phyloP scores from a whole-genome alignment of 2,329 filamentous ascomycete genomes.

The Cucurbitaria berberidis region DNA sequence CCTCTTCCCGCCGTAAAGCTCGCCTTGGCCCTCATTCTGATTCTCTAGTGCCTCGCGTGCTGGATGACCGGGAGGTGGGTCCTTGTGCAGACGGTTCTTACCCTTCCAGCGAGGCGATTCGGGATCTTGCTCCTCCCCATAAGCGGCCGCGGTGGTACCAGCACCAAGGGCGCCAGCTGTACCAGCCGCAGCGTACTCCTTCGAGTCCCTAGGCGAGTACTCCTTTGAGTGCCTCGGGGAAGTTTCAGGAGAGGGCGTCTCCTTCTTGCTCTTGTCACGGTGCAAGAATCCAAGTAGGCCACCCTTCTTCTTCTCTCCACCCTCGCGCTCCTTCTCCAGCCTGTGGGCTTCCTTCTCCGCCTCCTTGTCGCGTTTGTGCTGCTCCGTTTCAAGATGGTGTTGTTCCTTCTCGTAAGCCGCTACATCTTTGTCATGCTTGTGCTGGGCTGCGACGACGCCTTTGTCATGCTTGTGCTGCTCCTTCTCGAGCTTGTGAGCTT shows the following conservation, averaged over 20 bases:
- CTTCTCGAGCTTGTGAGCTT: slow-evolving; percentile 28
- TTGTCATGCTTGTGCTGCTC: slow-evolving; percentile 19
- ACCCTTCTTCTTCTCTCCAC: slow-evolving; percentile 47
- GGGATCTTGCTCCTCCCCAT: slow-evolving; percentile 26
- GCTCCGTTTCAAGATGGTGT: slow-evolving; percentile 12
- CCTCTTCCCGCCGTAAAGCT: slow-evolving; percentile 21
- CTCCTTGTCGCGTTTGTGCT: slow-evolving; percentile 9
- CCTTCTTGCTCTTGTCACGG: slow-evolving; percentile 50
- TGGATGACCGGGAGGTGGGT: slow-evolving; percentile 47
- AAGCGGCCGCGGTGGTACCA: slow-evolving; percentile 22
- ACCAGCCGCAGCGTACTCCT: slow-evolving; percentile 28
- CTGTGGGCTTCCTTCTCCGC: slow-evolving; percentile 11
- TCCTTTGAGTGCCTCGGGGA: background rate
- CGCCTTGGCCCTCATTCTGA: slow-evolving; percentile 9
- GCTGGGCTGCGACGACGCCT: slow-evolving; percentile 10
- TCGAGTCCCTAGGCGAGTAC: slow-evolving; percentile 28
- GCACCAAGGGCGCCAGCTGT: slow-evolving; percentile 28
- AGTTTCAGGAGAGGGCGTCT: slow-evolving; percentile 22
- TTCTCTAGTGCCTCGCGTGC: slow-evolving; percentile 37
- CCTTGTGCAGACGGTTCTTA: slow-evolving; percentile 50
- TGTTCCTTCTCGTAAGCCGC: slow-evolving; percentile 34
- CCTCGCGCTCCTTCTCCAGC: slow-evolving; percentile 23
- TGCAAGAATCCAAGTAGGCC: slow-evolving; percentile 50
- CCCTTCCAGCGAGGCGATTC: slow-evolving; percentile 31
- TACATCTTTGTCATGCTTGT: slow-evolving; percentile 27